These are phyloP conservation scores for Arctium minus DNA, from an alignment of 129 eudicot genomes.

Conservation along the genomic window DNA sequence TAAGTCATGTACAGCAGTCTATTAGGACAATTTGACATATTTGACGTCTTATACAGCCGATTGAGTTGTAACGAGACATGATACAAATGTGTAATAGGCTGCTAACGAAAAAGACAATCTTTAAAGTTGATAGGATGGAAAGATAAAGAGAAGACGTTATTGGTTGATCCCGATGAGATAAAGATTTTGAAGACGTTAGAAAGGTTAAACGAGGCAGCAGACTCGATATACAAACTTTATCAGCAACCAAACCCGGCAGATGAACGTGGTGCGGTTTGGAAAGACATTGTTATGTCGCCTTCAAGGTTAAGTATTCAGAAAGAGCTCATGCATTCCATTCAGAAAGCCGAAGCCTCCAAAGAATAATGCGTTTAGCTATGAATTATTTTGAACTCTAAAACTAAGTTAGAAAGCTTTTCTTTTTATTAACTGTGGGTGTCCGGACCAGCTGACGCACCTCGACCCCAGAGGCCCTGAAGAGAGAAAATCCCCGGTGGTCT, in stretches of 20 bases:
- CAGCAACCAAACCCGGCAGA: conserved; percentile 49
- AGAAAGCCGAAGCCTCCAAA: conserved; percentile 50
- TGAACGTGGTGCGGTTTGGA: conserved; percentile 72
- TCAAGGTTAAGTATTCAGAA: conserved; percentile 77
- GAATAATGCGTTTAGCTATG: not conserved
- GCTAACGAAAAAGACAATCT: conserved; percentile 12
- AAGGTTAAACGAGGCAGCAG: conserved; percentile 67
- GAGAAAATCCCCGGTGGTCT: not conserved
- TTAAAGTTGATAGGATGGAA: conserved; percentile 92
- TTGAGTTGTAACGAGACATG: not conserved
- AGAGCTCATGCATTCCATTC: conserved; percentile 80
- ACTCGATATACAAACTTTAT: conserved; percentile 68
- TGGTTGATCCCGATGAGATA: conserved; percentile 95
- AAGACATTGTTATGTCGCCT: conserved; percentile 90
- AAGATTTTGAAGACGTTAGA: conserved; percentile 47
- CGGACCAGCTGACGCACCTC: not conserved
- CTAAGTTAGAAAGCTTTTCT: not conserved
- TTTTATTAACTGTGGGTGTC: not conserved
- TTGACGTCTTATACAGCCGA: not conserved
- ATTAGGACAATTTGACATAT: not conserved
- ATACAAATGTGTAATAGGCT: not conserved
- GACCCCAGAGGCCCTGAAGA: not conserved
- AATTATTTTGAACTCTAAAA: not conserved
- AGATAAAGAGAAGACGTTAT: conserved; percentile 76
- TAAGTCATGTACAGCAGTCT: no score